These are phyloP conservation scores for Backusella parvicylindrica DNA, from an alignment of 192 early-diverging fungal genomes.

Conservation along the genomic window DNA sequence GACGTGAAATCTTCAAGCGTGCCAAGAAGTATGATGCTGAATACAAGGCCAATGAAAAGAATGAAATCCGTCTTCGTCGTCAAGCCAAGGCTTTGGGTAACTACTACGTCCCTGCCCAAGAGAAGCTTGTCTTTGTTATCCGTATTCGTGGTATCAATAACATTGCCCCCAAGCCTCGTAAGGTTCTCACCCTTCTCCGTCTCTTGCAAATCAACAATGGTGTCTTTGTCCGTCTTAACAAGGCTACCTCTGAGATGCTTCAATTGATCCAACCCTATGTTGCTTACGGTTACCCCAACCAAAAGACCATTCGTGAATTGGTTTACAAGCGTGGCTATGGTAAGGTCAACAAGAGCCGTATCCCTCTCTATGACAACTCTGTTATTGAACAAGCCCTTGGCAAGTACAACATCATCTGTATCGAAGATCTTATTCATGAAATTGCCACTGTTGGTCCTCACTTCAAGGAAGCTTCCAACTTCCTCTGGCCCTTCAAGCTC, in stretches of 20 bases:
- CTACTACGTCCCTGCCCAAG: constrained; percentile 94
- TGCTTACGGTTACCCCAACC: constrained; percentile 92
- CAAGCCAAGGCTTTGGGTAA: constrained; percentile 86
- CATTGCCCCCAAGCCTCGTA: constrained; percentile 98
- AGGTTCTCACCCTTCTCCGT: constrained; percentile 98
- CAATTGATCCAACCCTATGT: constrained; percentile 96
- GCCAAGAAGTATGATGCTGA: constrained; percentile 98
- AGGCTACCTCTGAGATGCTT: constrained; percentile 97
- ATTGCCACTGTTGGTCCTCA: constrained; percentile 97
- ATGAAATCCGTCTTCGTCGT: constrained; percentile 90
- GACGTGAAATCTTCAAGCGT: constrained; percentile 98
- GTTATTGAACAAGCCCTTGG: constrained; percentile 92
- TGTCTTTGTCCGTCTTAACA: constrained; percentile 92
- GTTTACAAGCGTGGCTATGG: constrained; percentile 99
- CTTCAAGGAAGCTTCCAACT: constrained; percentile 93
- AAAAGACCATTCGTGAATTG: constrained; percentile 97
- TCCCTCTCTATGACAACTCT: constrained; percentile 94
- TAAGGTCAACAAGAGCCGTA: constrained; percentile 97
- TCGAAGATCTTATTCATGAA: constrained; percentile 98
- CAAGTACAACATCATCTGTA: constrained; percentile 93
- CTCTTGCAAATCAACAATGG: constrained; percentile 99
- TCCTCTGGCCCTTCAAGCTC: constrained; percentile 99
- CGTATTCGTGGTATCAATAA: constrained; percentile 99
- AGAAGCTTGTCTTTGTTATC: constrained; percentile 97
- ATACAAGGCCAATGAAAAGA: constrained; percentile 85